phyloP scores from a whole-genome alignment of 805 yeast genomes.

The Candida schatavii region DNA sequence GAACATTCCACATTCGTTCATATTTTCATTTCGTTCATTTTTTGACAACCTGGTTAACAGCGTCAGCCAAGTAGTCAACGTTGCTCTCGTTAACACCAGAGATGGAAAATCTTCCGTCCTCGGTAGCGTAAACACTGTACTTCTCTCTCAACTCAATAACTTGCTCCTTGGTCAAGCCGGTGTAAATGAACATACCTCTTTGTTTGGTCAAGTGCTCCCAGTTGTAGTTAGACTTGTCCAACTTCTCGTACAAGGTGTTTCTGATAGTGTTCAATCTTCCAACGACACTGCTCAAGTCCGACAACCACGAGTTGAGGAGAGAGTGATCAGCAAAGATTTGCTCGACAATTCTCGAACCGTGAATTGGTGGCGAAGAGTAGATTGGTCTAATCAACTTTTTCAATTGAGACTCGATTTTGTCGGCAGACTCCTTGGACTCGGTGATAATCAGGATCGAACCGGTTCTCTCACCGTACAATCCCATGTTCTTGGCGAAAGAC shows the following conservation, averaged over 20 bases:
- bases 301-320: slow-evolving; percentile 71
- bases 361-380: slow-evolving; percentile 92
- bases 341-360: slow-evolving; percentile 88
- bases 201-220: slow-evolving; percentile 89
- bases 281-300: slow-evolving; percentile 76
- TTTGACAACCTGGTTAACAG: slow-evolving; percentile 50
- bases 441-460: slow-evolving; percentile 74
- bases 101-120: slow-evolving; percentile 88
- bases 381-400: slow-evolving; percentile 81
- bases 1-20: too few species aligned
- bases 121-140: slow-evolving; percentile 78
- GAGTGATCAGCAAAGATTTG: slow-evolving; percentile 60
- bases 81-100: slow-evolving; percentile 83
- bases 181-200: slow-evolving; percentile 95
- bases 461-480: slow-evolving; percentile 53
- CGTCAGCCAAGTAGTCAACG: slow-evolving; percentile 69
- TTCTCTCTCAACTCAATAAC: slow-evolving; percentile 67
- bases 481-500: slow-evolving; percentile 49
- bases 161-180: slow-evolving; percentile 73
- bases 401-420: slow-evolving; percentile 71
- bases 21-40: slow-evolving; percentile 9
- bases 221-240: slow-evolving; percentile 59
- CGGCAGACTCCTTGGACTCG: slow-evolving; percentile 49
- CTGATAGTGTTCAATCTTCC: slow-evolving; percentile 76
- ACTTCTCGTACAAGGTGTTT: slow-evolving; percentile 54